Percentiles rank a stretch among this genome's conserved stretches.
phyloP scores from a whole-genome alignment of 768 basidiomycete genomes.

The Termitomyces sp. region DNA sequence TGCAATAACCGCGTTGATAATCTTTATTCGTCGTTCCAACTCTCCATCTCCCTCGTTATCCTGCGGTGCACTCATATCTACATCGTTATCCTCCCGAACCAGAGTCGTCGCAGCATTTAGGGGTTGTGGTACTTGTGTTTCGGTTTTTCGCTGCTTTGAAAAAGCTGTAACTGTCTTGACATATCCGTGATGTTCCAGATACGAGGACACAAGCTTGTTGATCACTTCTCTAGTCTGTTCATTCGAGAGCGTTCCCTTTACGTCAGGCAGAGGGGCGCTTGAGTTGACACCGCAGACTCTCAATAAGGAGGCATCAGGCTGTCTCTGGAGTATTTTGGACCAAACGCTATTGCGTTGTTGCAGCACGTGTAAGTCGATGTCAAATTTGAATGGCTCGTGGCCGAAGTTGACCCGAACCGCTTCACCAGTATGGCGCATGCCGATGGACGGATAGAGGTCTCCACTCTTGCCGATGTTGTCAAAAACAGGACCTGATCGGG shows the following conservation, averaged over 20 bases:
- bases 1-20: slow-evolving; percentile 59
- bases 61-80: slow-evolving; percentile 39
- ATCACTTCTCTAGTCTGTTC: slow-evolving; percentile 54
- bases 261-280: slow-evolving; percentile 8
- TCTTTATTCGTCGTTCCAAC: slow-evolving; percentile 62
- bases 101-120: slow-evolving; percentile 5
- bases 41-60: slow-evolving; percentile 15
- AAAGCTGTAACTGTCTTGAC: slow-evolving; percentile 66
- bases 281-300: slow-evolving; percentile 17
- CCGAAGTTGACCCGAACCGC: slow-evolving; percentile 85
- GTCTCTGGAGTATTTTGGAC: slow-evolving; percentile 57
- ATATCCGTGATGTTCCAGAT: slow-evolving; percentile 84
- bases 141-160: slow-evolving; percentile 34
- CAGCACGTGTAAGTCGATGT: slow-evolving; percentile 84
- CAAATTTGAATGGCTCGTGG: slow-evolving; percentile 77
- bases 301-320: slow-evolving; percentile 37
- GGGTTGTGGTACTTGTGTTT: slow-evolving; percentile 11
- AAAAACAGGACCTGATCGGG: slow-evolving; percentile 53
- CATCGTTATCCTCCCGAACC: slow-evolving; percentile 22
- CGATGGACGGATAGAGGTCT: slow-evolving; percentile 82
- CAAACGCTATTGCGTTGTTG: slow-evolving; percentile 63
- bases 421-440: slow-evolving; percentile 77
- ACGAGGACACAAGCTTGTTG: slow-evolving; percentile 70
- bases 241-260: slow-evolving; percentile 31
- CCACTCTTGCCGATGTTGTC: slow-evolving; percentile 62